Base-by-base conservation (phyloP, 2,329 filamentous ascomycete genomes). In the Aspergillus hortae region DNA sequence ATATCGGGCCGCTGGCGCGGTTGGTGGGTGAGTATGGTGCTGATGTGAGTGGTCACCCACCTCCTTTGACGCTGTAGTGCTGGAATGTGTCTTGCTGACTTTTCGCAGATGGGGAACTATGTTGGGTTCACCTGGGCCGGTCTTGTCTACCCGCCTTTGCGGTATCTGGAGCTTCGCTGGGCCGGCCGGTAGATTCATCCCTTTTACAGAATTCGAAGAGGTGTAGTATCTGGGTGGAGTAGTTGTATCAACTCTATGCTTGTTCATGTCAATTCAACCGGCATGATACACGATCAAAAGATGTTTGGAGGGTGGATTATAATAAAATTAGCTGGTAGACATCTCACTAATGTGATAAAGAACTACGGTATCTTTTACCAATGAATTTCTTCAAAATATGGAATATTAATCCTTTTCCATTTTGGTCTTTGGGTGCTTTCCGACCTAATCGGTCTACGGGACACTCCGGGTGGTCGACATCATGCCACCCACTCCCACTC, bases 1-100 rank as follows among this genome's bases (percentile, higher is more conserved):
- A 85, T 66, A 79, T 83, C 54, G 85, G 86, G 1, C 85, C 85
- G 0, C 68, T 87, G 52, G 83, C 83, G 3, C 73, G 71, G 44
- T 66, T 78, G 48, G 78, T 86, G 15, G 82, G 83, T 0, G 78
- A 78, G 17, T 77, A 80, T 64, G 81, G 82, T 15, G 81, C 76
- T 44, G 81, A 85, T 70, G 74, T 82, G 65, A 72, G 77, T 64
- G 67, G 9, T 46, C 35, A 19, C 19, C 19, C 19, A 19, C 19
- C 19, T 3, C 15, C 36, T 14, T 52, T 61, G 19, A 15, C n/a
- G 4, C 14, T 32, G 33, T 45, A 25, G 2, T 33, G n/a, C 25
- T 23, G 23, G 23, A 23, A 6, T 4, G 23, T 15, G 23, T 36
- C 12, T 5, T 5, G 67, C 46, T 63, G 47, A 54, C 44, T 27